Conservation (phyloP, 1,284 basidiomycete genomes). For the Cerioporus squamosus region DNA sequence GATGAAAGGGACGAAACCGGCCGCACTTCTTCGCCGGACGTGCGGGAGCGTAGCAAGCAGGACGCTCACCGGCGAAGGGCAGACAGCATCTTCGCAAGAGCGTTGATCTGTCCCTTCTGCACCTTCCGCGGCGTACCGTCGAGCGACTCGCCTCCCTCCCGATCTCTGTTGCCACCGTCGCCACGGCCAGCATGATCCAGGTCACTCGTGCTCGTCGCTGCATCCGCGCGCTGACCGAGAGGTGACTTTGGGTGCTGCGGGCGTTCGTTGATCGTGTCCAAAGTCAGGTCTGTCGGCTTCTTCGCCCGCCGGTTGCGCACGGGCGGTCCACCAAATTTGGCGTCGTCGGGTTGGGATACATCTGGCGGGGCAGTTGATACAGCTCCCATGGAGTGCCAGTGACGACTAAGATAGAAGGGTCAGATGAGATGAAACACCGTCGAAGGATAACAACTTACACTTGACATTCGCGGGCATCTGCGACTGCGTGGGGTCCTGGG, state of each 20-base stretch:
- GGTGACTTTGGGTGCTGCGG: conserved; percentile 42
- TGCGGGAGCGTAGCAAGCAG: conserved; percentile 5
- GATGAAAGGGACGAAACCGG: conserved; percentile 2
- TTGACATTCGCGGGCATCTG: conserved; percentile 74
- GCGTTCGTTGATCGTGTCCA: conserved; percentile 80
- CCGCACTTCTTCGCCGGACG: conserved; percentile 4
- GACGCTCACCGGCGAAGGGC: conserved; percentile 64
- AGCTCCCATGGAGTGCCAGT: conserved; percentile 76
- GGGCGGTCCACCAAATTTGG: conserved; percentile 65
- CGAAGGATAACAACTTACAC: conserved; percentile 52
- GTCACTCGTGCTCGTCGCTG: conserved; percentile 72
- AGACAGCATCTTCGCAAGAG: conserved; percentile 83
- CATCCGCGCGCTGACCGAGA: conserved; percentile 49
- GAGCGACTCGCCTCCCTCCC: conserved; percentile 39
- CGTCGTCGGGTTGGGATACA: conserved; percentile 60
- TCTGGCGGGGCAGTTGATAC: conserved; percentile 64
- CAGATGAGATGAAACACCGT: not conserved
- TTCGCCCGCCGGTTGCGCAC: conserved; percentile 65
- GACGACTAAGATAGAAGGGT: conserved; percentile 54
- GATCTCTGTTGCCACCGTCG: conserved; percentile 33
- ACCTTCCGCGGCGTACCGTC: conserved; percentile 66
- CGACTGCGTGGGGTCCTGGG: conserved; percentile 15
- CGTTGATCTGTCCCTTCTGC: conserved; percentile 83
- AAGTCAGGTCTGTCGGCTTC: conserved; percentile 61
- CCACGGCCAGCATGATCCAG: conserved; percentile 50